Conservation (phyloP, 495 filamentous ascomycete species). For the Letharia lupina region DNA sequence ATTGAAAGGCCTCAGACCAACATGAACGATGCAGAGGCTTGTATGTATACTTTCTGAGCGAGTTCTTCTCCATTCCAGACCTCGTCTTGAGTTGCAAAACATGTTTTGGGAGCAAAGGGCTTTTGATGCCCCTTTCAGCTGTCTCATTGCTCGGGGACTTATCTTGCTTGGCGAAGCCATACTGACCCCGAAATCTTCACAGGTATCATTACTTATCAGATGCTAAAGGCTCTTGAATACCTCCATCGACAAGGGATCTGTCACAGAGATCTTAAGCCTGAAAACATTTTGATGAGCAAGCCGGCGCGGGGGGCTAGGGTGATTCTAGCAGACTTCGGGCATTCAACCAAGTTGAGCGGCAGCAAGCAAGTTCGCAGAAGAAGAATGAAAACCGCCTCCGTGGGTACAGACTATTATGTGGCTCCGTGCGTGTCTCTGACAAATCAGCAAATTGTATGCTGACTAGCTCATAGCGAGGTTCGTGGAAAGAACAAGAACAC, state of each 20-base stretch:
- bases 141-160: background rate
- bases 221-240: conserved; percentile 53
- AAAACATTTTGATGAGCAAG: conserved; percentile 56
- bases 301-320: conserved; percentile 44
- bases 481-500: conserved; percentile 26
- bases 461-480: conserved; percentile 24
- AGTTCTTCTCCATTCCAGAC: background rate
- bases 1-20: conserved; percentile 38
- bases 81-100: no score
- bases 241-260: conserved; percentile 49
- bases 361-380: conserved; percentile 22
- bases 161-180: background rate
- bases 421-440: conserved; percentile 56
- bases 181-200: background rate
- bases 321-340: conserved; percentile 68
- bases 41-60: conserved; percentile 13
- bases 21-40: conserved; percentile 44
- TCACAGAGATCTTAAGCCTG: conserved; percentile 64
- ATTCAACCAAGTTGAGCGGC: conserved; percentile 39
- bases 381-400: conserved; percentile 51
- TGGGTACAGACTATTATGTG: conserved; percentile 55
- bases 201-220: conserved; percentile 45
- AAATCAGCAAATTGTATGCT: background rate
- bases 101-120: background rate
- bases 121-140: background rate